Evolutionary conservation across 169 alveolate genomes (phyloP), one percentile per base, ranked within the genome.

Genomic region (Eimeria sp.): DNA sequence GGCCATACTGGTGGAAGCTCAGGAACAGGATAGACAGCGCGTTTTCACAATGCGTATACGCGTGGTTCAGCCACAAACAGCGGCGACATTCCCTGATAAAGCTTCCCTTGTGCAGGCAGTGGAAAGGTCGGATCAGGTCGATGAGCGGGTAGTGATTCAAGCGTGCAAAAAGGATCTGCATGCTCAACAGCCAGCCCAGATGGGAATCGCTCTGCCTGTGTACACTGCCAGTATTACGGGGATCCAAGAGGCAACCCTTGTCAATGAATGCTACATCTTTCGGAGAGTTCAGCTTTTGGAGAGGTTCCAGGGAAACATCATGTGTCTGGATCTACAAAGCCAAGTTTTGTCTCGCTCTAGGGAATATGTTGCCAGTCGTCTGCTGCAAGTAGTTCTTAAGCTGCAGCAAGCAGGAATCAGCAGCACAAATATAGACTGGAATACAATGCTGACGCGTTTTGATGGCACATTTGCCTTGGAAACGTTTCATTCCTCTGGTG

Each of bases 391-490:
- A 3, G 52, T 74, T 13, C 85, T 74, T 30, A 74, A 74, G 30
- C 56, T 74, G 60, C 85, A 74, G 33, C 52, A 40, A 23, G 58
- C 85, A 74, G 85, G 85, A 74, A 40, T 74, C 52, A 40, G 85
- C 85, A 40, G 30, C 56, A 43, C 85, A 25, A 43, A 37, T 40
- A 18, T 74, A 25, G 85, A 74, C 85, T 74, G 85, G 85, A 74
- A 43, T 25, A 40, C 33, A 16, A 0, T 74, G 60, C 56, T 40
- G 11, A 33, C 40, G 85, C 85, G 85, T 18, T 43, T 43, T 43
- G 85, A 74, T 33, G 85, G 85, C 30, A 40, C 60, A 2, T 74
- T 74, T 43, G 85, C 37, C n/a, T 14, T 74, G 85, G 56, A 43
- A 37, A 33, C 60, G 14, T 74, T 74, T 74, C 85, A 43, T 25